A percentile compares a stretch with the other conserved stretches of the same genome.
phyloP scores from a whole-genome alignment of 2,329 filamentous ascomycete genomes.

The Zasmidium citrigriseum region DNA sequence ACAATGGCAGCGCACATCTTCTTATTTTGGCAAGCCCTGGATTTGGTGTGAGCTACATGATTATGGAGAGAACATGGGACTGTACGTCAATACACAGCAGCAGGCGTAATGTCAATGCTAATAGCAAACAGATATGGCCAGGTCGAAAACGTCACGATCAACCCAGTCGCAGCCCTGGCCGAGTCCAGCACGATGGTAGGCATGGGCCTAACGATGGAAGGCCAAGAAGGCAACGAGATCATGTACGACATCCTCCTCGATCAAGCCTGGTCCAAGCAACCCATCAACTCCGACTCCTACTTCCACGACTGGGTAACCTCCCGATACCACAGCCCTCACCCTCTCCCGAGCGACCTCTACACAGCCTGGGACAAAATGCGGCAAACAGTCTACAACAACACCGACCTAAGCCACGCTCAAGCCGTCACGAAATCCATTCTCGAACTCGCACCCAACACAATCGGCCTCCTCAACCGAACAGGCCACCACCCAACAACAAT shows the following conservation, averaged over 20 bases:
- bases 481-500: constrained; percentile 47
- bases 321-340: constrained; percentile 39
- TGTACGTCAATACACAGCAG: no score
- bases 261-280: constrained; percentile 50
- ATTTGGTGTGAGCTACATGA: constrained; percentile 57
- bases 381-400: constrained; percentile 52
- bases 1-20: constrained; percentile 53
- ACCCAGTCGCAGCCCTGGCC: constrained; percentile 47
- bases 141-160: constrained; percentile 50
- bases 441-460: constrained; percentile 47
- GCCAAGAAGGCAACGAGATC: constrained; percentile 56
- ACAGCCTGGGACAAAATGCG: constrained; percentile 51
- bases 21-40: constrained; percentile 56
- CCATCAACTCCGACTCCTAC: constrained; percentile 49
- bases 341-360: constrained; percentile 36
- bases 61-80: constrained; percentile 49
- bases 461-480: constrained; percentile 42
- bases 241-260: constrained; percentile 54
- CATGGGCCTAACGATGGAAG: constrained; percentile 53
- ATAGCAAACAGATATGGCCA: no score
- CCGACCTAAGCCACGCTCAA: constrained; percentile 41
- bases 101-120: no score
- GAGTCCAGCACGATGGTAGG: constrained; percentile 47
- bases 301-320: constrained; percentile 49
- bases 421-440: constrained; percentile 50